Evolutionary conservation across 192 early-diverging fungal genomes (phyloP).

Genomic region (Mortierella antarctica): DNA sequence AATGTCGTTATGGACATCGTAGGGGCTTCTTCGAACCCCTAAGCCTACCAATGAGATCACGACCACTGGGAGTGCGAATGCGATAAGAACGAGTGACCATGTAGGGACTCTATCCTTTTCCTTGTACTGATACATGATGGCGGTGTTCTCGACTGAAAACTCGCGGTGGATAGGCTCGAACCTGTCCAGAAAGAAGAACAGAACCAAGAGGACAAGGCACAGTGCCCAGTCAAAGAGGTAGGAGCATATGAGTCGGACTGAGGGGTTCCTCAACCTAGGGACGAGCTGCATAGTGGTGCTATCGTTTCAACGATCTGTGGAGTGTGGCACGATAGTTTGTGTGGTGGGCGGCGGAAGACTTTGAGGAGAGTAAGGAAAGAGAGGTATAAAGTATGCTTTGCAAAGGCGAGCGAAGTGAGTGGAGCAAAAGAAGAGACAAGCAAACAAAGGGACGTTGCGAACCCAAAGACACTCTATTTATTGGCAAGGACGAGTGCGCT

Average conservation of each 20-base stretch:
- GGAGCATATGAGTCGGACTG: constrained; percentile 57
- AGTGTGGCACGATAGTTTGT: too few species aligned
- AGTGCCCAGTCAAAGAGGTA: constrained; percentile 60
- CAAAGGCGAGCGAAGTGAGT: background rate
- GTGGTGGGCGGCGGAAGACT: background rate
- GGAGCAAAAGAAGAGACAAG: background rate
- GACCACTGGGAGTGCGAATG: constrained; percentile 44
- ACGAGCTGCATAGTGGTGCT: too few species aligned
- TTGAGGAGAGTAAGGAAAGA: background rate
- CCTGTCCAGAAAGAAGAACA: constrained; percentile 67
- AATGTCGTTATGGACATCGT: constrained; percentile 57
- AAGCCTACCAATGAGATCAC: constrained; percentile 33
- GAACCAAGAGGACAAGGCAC: constrained; percentile 62
- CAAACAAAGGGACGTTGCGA: background rate
- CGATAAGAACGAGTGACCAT: constrained; percentile 51
- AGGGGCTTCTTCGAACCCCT: constrained; percentile 34
- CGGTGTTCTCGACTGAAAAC: constrained; percentile 77
- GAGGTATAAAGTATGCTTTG: too few species aligned
- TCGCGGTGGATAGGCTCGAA: constrained; percentile 75
- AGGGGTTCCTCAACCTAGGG: constrained; percentile 21
- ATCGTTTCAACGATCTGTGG: constrained; percentile 3
- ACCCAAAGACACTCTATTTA: too few species aligned
- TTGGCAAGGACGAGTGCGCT: too few species aligned
- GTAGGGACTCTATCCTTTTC: constrained; percentile 57
- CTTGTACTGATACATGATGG: constrained; percentile 70